Conservation (phyloP, 345 rosid genomes). For the Eucalyptus curtisii region DNA sequence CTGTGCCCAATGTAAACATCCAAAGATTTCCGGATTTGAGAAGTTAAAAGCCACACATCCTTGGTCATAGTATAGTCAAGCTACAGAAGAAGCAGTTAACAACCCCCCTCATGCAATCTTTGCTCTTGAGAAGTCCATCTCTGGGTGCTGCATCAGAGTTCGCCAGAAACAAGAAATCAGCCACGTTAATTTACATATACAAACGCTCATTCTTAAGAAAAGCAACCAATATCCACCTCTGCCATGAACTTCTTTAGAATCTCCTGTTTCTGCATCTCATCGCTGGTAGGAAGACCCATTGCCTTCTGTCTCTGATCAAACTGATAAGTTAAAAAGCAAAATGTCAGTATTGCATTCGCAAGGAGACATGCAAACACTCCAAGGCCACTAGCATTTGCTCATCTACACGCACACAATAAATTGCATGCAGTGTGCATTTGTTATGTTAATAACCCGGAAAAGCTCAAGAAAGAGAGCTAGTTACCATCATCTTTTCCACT, state of each 20-base stretch:
- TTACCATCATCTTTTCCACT: slow-evolving; percentile 95
- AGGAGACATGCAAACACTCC: neutral
- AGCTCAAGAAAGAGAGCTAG: neutral
- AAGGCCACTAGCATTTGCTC: neutral
- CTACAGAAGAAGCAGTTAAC: neutral
- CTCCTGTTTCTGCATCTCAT: slow-evolving; percentile 78
- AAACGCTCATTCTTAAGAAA: neutral
- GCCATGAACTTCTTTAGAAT: slow-evolving; percentile 84
- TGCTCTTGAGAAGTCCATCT: slow-evolving; percentile 92
- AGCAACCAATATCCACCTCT: slow-evolving; percentile 24
- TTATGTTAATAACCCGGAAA: neutral
- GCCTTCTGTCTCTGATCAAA: slow-evolving; percentile 90
- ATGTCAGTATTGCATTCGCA: neutral
- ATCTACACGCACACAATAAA: neutral
- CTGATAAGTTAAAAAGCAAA: slow-evolving; percentile 16
- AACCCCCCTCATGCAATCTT: slow-evolving; percentile 31
- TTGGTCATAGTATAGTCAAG: neutral
- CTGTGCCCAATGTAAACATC: neutral
- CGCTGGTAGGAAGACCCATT: slow-evolving; percentile 90
- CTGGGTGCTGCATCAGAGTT: slow-evolving; percentile 65
- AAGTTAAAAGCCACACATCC: neutral
- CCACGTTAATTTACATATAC: neutral
- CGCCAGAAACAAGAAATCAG: neutral
- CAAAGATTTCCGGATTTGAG: neutral
- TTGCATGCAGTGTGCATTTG: neutral